phyloP scores from a whole-genome alignment of 2,329 filamentous ascomycete species.

The Anthostomella pinea region DNA sequence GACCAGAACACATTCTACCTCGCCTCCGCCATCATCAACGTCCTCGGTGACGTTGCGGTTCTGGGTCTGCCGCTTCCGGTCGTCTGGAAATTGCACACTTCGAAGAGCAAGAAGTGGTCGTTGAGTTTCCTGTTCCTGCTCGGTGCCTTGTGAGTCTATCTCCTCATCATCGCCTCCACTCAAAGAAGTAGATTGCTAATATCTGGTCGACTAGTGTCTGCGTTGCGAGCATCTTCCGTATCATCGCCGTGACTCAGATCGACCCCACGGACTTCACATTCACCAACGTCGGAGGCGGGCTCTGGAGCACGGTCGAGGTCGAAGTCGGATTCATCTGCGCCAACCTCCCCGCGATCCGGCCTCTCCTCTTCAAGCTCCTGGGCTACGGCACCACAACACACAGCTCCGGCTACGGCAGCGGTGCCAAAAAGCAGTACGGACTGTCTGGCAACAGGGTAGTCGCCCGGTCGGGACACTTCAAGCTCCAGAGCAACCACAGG shows the following conservation, averaged over 20 bases:
- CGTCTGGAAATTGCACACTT: constrained; percentile 30
- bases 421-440: constrained; percentile 19
- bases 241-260: constrained; percentile 26
- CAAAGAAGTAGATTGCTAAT: constrained; percentile 9
- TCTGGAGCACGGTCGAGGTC: constrained; percentile 30
- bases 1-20: constrained; percentile 25
- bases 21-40: constrained; percentile 27
- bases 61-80: constrained; percentile 31
- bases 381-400: constrained; percentile 14
- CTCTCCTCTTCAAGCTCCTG: constrained; percentile 25
- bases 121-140: constrained; percentile 32
- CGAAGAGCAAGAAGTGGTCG: constrained; percentile 28
- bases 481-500: constrained; percentile 19
- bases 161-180: neutral
- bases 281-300: constrained; percentile 25
- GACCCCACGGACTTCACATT: constrained; percentile 26
- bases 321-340: constrained; percentile 30
- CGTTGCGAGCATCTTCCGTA: constrained; percentile 29
- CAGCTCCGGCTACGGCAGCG: constrained; percentile 12
- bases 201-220: constrained; percentile 16
- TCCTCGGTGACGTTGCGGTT: constrained; percentile 29
- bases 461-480: constrained; percentile 21
- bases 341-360: constrained; percentile 26
- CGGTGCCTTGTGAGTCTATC: constrained; percentile 29
- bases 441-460: constrained; percentile 19